phyloP scores from a whole-genome alignment of 768 basidiomycete species.

The Russula sp. region DNA sequence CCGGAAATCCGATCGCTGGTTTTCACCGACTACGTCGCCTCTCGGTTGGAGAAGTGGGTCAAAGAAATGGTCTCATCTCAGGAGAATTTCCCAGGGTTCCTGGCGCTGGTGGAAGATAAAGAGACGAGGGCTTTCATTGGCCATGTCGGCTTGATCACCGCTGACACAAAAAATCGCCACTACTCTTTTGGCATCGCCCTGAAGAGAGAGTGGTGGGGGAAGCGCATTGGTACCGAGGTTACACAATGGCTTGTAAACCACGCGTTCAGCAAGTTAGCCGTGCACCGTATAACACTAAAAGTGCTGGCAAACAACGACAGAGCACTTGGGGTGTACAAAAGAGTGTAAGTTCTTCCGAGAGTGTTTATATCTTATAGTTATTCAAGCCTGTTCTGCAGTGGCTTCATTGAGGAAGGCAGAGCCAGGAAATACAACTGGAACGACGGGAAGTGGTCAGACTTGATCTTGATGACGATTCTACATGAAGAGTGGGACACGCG shows the following conservation, averaged over 20 bases:
- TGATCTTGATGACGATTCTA: conserved; percentile 13
- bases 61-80: not conserved
- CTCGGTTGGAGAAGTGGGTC: conserved; percentile 11
- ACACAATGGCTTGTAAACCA: conserved; percentile 15
- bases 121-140: conserved; percentile 15
- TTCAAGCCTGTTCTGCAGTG: not conserved
- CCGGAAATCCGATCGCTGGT: conserved; percentile 17
- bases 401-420: conserved; percentile 12
- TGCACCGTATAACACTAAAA: conserved; percentile 10
- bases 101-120: conserved; percentile 18
- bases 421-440: conserved; percentile 2
- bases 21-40: conserved; percentile 10
- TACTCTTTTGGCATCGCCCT: conserved; percentile 14
- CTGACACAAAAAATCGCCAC: not conserved
- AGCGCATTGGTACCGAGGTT: conserved; percentile 20
- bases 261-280: conserved; percentile 6
- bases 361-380: not conserved
- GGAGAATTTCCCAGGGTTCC: not conserved
- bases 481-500: conserved; percentile 16
- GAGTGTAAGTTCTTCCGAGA: conserved; percentile 1
- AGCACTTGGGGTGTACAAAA: conserved; percentile 18
- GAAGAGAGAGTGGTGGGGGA: conserved; percentile 17
- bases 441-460: conserved; percentile 5
- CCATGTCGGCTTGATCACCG: conserved; percentile 5
- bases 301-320: conserved; percentile 12